Base-by-base conservation (phyloP, 306 rosid species). In the Trifolium repens region DNA sequence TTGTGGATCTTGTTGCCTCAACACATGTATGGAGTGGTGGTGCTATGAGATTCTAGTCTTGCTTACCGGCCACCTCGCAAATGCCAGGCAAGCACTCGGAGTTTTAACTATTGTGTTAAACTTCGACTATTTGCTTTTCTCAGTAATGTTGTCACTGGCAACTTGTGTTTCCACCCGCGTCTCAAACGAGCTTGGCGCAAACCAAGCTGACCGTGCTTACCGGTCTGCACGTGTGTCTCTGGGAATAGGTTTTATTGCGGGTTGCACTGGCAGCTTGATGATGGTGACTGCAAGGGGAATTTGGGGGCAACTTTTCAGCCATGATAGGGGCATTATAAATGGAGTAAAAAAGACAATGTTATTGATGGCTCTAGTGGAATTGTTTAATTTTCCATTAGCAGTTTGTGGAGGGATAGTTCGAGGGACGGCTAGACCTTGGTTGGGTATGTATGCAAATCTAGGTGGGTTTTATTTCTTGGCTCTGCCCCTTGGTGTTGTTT, bases 1-100 rank as follows among this genome's bases (percentile, higher is more conserved):
- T 12, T 66, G 87, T 37, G 97, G 96, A 34, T 83, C 97, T 37
- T 91, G 96, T 64, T 94, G 97, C 82, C 91, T 94, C 74, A 88
- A 85, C 32, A 86, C 90, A 43, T 94, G 98, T 83, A 85, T 94
- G 8, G 98, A 94, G 71, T 94, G 98, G 96, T 94, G 98, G 97
- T 91, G 98, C 64, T 91, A 86, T 73, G 98, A 94, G 89, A 89
- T 91, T 67, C 69, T 94, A 12, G 86, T 94, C 42, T 66, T 94
- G 71, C 93, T 94, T 15, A 83, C 98, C 0, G 98, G 98, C 9
- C 82, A 85, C 74, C 87, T 94, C 1, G 42, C 75, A 14, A 80
- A 94, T 2, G 93, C 98, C 3, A 89, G 55, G 71, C 86, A 86
- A 61, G 77, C 82, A 16, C 81, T 90, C 13, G 94, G 93, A 58